phyloP scores from a whole-genome alignment of 768 basidiomycete genomes.

The Leucocoprinus sp. region DNA sequence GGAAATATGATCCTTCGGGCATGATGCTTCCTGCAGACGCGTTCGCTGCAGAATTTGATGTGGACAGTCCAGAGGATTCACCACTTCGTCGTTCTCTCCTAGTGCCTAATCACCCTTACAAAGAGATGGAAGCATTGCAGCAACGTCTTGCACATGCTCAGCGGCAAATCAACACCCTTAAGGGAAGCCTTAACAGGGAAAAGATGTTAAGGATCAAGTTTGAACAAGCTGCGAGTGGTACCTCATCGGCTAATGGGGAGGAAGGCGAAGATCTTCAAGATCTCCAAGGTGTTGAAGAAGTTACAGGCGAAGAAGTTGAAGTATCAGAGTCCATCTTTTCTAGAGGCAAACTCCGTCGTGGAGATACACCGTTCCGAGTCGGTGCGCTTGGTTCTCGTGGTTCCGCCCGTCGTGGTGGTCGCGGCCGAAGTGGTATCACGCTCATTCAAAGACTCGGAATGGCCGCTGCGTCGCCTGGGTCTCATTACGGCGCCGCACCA shows the following conservation, averaged over 20 bases:
- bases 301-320: slow-evolving; percentile 21
- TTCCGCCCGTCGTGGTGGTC: slow-evolving; percentile 38
- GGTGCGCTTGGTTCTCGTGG: slow-evolving; percentile 25
- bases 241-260: slow-evolving; percentile 23
- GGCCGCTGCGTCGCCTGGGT: slow-evolving; percentile 45
- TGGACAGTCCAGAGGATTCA: slow-evolving; percentile 58
- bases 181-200: slow-evolving; percentile 72
- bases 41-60: slow-evolving; percentile 31
- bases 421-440: slow-evolving; percentile 39
- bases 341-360: slow-evolving; percentile 22
- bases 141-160: slow-evolving; percentile 82
- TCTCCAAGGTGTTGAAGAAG: slow-evolving; percentile 22
- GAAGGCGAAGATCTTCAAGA: slow-evolving; percentile 44
- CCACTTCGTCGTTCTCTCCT: slow-evolving; percentile 46
- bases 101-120: slow-evolving; percentile 65
- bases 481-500: slow-evolving; percentile 36
- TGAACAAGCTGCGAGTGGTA: slow-evolving; percentile 12
- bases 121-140: slow-evolving; percentile 75
- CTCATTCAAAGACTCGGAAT: slow-evolving; percentile 58
- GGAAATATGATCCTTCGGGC: slow-evolving; percentile 37
- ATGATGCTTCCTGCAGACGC: slow-evolving; percentile 32
- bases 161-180: slow-evolving; percentile 75
- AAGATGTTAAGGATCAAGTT: slow-evolving; percentile 62
- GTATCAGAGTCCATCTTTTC: slow-evolving; percentile 35
- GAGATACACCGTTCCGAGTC: slow-evolving; percentile 50